phyloP scores from a whole-genome alignment of 2,329 filamentous ascomycete species.

The Verticillium nubilum region DNA sequence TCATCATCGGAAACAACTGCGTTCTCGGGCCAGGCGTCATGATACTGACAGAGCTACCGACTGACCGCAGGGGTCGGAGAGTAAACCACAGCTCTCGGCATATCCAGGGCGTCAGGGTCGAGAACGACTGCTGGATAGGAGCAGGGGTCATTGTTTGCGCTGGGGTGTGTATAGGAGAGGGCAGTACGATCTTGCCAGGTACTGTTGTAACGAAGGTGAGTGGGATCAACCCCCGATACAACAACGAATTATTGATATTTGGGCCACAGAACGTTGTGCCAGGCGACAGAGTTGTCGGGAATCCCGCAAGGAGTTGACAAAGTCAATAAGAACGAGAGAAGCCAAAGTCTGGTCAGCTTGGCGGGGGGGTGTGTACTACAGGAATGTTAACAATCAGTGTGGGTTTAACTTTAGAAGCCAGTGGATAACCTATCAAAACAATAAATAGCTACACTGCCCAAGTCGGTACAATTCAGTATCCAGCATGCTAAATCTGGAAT shows the following conservation, averaged over 20 bases:
- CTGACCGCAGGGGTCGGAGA: background rate
- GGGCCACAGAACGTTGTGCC: background rate
- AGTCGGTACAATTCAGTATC: background rate
- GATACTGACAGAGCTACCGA: background rate
- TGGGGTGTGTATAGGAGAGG: background rate
- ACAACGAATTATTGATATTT: background rate
- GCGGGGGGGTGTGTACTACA: background rate
- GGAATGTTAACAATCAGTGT: background rate
- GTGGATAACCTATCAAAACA: background rate
- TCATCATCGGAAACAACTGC: conserved; percentile 73
- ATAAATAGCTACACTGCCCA: background rate
- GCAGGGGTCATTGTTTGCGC: background rate
- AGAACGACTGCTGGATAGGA: background rate
- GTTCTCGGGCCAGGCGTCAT: conserved; percentile 58
- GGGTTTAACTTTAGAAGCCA: background rate
- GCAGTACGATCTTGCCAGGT: background rate
- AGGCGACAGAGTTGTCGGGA: background rate
- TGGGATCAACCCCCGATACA: background rate
- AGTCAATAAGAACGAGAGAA: background rate
- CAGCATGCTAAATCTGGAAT: background rate
- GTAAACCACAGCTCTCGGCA: background rate
- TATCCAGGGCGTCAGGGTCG: background rate
- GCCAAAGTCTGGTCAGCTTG: background rate
- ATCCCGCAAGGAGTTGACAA: background rate
- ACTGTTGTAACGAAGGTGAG: background rate